Evolutionary conservation across 192 early-diverging fungal species (phyloP).

Genomic region (Bifiguratus adelaidae): DNA sequence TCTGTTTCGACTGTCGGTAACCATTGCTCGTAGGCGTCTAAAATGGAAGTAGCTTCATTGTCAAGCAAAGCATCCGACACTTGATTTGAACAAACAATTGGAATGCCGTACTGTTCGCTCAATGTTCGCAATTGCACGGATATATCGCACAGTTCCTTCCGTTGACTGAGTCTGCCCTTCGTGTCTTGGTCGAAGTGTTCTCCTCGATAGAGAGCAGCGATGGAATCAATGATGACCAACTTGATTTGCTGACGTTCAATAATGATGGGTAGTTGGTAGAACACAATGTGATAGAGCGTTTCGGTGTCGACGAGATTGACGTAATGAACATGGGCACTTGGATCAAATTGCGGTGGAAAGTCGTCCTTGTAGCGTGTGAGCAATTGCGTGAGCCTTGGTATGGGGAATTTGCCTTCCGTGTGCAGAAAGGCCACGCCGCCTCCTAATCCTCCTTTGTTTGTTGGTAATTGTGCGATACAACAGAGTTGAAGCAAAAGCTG

Average conservation of each 20-base stretch:
- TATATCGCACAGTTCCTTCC: slow-evolving; percentile 43
- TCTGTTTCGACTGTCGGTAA: slow-evolving; percentile 10
- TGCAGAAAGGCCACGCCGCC: slow-evolving; percentile 60
- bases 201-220: slow-evolving; percentile 64
- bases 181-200: slow-evolving; percentile 19
- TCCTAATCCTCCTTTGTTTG: slow-evolving; percentile 37
- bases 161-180: slow-evolving; percentile 17
- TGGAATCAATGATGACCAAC: slow-evolving; percentile 81
- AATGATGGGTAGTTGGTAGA: slow-evolving; percentile 63
- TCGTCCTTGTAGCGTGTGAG: slow-evolving; percentile 5
- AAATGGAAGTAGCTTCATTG: slow-evolving; percentile 2
- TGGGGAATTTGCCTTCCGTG: slow-evolving; percentile 64
- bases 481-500: slow-evolving; percentile 78
- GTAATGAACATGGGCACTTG: slow-evolving; percentile 54
- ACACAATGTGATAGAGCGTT: slow-evolving; percentile 58
- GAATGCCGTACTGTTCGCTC: slow-evolving; percentile 47
- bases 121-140: slow-evolving; percentile 48
- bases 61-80: slow-evolving; percentile 41
- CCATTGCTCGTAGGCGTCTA: slow-evolving; percentile 8
- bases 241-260: slow-evolving; percentile 36
- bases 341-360: too few species aligned
- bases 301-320: slow-evolving; percentile 57
- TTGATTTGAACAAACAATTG: slow-evolving; percentile 77
- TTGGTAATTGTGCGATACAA: slow-evolving; percentile 54
- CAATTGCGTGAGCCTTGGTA: slow-evolving; percentile 43